A percentile compares a stretch with the other conserved stretches of the same genome.
These are phyloP conservation scores for Aspergillus pseudonomiae DNA, from an alignment of 2,329 filamentous ascomycete species.

Conservation along the genomic window DNA sequence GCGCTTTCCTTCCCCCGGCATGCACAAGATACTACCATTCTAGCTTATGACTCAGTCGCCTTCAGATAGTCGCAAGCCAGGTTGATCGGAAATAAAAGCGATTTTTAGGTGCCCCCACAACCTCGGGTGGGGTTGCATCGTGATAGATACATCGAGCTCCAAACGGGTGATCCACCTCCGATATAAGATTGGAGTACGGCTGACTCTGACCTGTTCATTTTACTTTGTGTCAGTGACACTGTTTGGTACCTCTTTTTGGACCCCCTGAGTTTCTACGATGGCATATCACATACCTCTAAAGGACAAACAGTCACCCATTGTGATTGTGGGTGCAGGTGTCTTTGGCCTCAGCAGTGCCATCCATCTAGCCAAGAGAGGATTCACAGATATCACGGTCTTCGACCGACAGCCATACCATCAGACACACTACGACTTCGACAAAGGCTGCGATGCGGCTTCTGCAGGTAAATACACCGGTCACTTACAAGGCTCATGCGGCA, in stretches of 20 bases:
- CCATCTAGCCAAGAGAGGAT: slow-evolving; percentile 50
- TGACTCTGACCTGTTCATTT: not conserved
- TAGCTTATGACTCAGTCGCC: too few species aligned
- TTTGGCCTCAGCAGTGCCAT: slow-evolving; percentile 50
- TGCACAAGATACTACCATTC: too few species aligned
- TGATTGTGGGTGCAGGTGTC: slow-evolving; percentile 48
- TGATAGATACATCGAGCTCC: too few species aligned
- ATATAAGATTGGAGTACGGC: not conserved
- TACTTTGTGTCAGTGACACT: not conserved
- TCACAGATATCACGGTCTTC: slow-evolving; percentile 52
- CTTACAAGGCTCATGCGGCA: slow-evolving; percentile 34
- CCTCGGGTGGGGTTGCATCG: too few species aligned
- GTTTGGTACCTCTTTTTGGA: not conserved
- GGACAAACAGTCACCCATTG: slow-evolving; percentile 29
- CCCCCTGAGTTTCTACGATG: not conserved
- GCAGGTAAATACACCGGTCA: slow-evolving; percentile 33
- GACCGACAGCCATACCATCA: slow-evolving; percentile 51
- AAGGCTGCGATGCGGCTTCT: slow-evolving; percentile 50
- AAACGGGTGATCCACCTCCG: not conserved
- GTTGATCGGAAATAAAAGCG: too few species aligned
- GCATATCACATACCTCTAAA: not conserved
- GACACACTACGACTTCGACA: slow-evolving; percentile 44
- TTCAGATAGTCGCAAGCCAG: too few species aligned
- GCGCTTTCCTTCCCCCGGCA: not conserved
- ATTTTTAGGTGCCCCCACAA: too few species aligned